These are phyloP conservation scores for Kodamaea anthophila DNA, from an alignment of 1,139 yeast genomes.

Conservation along the genomic window DNA sequence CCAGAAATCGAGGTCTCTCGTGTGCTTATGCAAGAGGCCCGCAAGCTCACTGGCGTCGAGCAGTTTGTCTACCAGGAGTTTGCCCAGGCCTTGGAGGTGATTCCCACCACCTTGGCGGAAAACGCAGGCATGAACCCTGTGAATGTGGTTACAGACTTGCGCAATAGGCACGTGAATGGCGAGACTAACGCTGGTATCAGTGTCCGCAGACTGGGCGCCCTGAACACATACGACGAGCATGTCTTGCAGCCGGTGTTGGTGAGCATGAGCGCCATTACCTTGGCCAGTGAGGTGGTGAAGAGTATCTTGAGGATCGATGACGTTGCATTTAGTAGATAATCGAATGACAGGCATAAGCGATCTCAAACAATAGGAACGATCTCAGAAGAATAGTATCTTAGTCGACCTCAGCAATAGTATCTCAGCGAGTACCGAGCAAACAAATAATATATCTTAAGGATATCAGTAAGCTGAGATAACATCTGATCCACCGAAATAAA, in stretches of 20 bases:
- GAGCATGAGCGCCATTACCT: slow-evolving; percentile 84
- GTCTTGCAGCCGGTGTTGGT: slow-evolving; percentile 95
- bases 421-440: too few relatives aligned
- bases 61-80: slow-evolving; percentile 94
- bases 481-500: too few relatives aligned
- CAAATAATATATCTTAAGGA: too few relatives aligned
- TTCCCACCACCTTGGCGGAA: slow-evolving; percentile 96
- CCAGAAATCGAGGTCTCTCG: slow-evolving; percentile 95
- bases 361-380: too few relatives aligned
- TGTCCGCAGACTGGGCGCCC: slow-evolving; percentile 88
- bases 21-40: slow-evolving; percentile 69
- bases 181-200: slow-evolving; percentile 94
- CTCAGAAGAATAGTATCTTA: too few relatives aligned
- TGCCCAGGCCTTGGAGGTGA: slow-evolving; percentile 91
- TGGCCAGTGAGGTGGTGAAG: slow-evolving; percentile 95
- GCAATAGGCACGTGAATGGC: slow-evolving; percentile 87
- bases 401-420: too few relatives aligned
- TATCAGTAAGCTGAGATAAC: too few relatives aligned
- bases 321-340: slow-evolving; percentile 53
- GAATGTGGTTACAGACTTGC: slow-evolving; percentile 88
- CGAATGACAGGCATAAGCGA: too few relatives aligned
- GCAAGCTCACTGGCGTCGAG: slow-evolving; percentile 79
- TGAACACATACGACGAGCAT: slow-evolving; percentile 88
- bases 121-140: slow-evolving; percentile 96
- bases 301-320: slow-evolving; percentile 94